Conservation (phyloP, 2,329 filamentous ascomycete species). For the Colletotrichum scovillei region DNA sequence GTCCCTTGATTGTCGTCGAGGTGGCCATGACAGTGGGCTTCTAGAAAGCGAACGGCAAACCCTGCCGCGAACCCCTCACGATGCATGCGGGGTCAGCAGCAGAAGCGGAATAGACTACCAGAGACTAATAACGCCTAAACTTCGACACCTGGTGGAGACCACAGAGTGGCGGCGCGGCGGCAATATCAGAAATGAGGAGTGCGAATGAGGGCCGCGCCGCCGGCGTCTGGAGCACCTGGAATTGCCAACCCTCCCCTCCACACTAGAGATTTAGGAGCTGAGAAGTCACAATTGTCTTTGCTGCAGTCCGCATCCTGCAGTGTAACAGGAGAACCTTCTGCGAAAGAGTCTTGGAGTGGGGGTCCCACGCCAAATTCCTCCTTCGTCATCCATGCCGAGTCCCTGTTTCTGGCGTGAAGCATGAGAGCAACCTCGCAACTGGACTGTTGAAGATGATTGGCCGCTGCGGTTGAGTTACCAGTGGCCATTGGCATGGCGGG, state of each 20-base stretch:
- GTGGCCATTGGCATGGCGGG: conserved; percentile 17
- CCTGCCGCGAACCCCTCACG: conserved; percentile 19
- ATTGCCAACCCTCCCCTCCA: neutral
- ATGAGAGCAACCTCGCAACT: conserved; percentile 11
- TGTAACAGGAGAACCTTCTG: conserved; percentile 14
- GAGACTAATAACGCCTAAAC: neutral
- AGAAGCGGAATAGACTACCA: conserved; percentile 4
- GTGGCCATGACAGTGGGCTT: conserved; percentile 4
- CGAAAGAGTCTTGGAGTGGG: conserved; percentile 16
- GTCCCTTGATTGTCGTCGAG: neutral
- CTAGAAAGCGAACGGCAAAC: conserved; percentile 23
- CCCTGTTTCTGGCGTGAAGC: conserved; percentile 15
- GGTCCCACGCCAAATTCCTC: conserved; percentile 18
- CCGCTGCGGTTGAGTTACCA: neutral
- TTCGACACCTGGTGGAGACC: neutral
- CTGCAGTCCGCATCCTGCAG: conserved; percentile 26
- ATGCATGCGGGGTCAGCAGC: conserved; percentile 12
- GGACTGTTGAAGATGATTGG: conserved; percentile 14
- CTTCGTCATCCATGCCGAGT: conserved; percentile 24
- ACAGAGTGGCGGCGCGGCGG: conserved; percentile 4
- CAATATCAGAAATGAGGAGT: conserved; percentile 8
- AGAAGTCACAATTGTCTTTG: conserved; percentile 21
- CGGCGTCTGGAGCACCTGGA: conserved; percentile 24
- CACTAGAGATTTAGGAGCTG: conserved; percentile 3
- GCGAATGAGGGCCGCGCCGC: conserved; percentile 29